Base-by-base conservation (phyloP, 2,329 filamentous ascomycete genomes). In the Phialocephala subalpina region DNA sequence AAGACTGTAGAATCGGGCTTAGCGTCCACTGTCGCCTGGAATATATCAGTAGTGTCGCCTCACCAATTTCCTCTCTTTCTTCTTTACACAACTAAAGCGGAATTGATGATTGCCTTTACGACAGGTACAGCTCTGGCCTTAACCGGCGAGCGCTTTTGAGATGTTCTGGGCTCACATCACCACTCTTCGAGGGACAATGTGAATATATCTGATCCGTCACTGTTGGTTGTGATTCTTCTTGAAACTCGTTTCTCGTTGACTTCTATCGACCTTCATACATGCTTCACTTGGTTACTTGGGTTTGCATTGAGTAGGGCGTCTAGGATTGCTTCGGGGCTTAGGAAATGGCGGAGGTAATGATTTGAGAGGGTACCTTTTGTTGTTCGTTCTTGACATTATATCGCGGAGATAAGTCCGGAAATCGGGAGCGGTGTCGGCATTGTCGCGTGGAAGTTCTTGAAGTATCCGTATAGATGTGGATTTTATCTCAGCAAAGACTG, bases 41-140 rank as follows among this genome's bases (percentile, higher is more conserved):
- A 25, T 55, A 57, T 38, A 45, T 55, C n/a, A 20, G 40, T 29
- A 62, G 38, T 58, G 40, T 58, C 56, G 52, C 62, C 47, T 66
- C 16, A 20, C 11, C 27, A 60, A 38, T 52, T 29, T 49, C 58
- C 55, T 60, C 20, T 62, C 79, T 82, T 80, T 80, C 78, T 81
- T 85, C 83, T 80, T 78, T 80, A 87, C 65, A 85, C 88, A 92
- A 93, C 90, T 93, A 93, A 87, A 87, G 86, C 89, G 90, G 89
- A 87, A 78, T 84, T 90, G 90, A 94, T 86, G 91, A 92, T 82
- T 85, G 87, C 86, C 85, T 84, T 77, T 81, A 79, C 77, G 79
- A 77, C 83, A 84, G 81, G 79, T 59, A 81, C 79, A 89, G 82
- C 77, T 72, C 83, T 86, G 81, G 85, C 65, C 63, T 81, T 80